Evolutionary conservation across 2,329 filamentous ascomycete genomes (phyloP).

Genomic region (Aspergillus brunneoviolaceus): DNA sequence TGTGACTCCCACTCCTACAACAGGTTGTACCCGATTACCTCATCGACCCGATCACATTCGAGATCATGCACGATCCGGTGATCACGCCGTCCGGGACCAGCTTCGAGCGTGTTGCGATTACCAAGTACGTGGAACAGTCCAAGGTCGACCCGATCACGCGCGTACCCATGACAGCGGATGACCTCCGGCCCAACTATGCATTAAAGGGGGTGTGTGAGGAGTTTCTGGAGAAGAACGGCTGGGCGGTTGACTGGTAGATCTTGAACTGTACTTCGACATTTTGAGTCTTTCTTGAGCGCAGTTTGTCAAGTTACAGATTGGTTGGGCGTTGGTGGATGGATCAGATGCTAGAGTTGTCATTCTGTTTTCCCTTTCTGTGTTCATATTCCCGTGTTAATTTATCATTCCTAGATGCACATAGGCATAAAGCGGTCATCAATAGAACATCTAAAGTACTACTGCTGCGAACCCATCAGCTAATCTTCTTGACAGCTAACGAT

Average conservation of each 20-base stretch:
- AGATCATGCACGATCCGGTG: slow-evolving; percentile 54
- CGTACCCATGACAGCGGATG: slow-evolving; percentile 65
- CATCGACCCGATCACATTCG: slow-evolving; percentile 51
- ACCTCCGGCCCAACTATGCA: slow-evolving; percentile 78
- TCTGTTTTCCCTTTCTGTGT: not conserved
- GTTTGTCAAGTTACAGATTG: not conserved
- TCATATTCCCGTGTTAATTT: not conserved
- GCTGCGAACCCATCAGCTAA: not conserved
- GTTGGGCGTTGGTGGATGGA: slow-evolving; percentile 4
- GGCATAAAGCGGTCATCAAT: not conserved
- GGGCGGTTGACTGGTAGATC: slow-evolving; percentile 82
- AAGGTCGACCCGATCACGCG: slow-evolving; percentile 81
- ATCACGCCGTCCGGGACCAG: slow-evolving; percentile 75
- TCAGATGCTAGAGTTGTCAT: not conserved
- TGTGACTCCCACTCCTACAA: slow-evolving; percentile 13
- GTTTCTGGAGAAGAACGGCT: slow-evolving; percentile 82
- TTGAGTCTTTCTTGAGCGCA: not conserved
- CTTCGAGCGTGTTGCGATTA: slow-evolving; percentile 81
- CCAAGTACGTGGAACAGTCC: slow-evolving; percentile 77
- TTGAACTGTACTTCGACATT: not conserved
- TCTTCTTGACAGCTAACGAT: too few relatives aligned
- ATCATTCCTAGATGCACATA: not conserved
- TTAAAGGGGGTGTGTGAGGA: slow-evolving; percentile 80
- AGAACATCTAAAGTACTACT: not conserved
- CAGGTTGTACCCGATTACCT: slow-evolving; percentile 51